Evolutionary conservation across 805 yeast genomes (phyloP), one percentile per base, ranked within the genome.

Genomic region (Starmerella stigmatis): DNA sequence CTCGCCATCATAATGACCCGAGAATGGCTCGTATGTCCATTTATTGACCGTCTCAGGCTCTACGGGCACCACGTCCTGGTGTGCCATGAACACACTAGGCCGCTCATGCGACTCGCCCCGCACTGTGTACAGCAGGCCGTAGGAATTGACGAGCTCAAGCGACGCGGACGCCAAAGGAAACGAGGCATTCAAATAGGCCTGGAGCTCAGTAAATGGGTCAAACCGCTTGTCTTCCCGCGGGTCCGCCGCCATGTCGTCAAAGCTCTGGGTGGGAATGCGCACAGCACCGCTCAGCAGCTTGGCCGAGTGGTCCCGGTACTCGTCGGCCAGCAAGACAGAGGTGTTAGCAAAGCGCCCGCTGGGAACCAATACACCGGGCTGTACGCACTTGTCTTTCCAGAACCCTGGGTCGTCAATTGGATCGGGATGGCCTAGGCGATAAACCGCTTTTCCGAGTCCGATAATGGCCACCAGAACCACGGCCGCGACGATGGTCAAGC

Each of bases 21-120:
- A 60, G 47, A 76, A 81, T 3, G 94, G 94, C 10, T 78, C 78
- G 57, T 75, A 68, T 0, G 64, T 64, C 94, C 94, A 84, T 45
- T 73, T 66, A 22, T 58, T 61, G 43, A 69, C 61, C 0, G 86
- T 76, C 25, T 52, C 73, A 12, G 62, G 59, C 54, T 77, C 81
- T 9, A 81, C 80, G 1, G 94, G 94, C 20, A 84, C 94, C 4
- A 79, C 84, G 57, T 83, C 94, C 60, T 75, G 81, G 59, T 84
- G 94, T 1, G 89, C 88, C 56, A 81, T 74, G 41, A 82, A 65
- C 62, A 84, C 57, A 22, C 78, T 53, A 12, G 94, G 94, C 59
- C 79, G 78, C 3, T 59, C 46, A 10, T 54, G 30, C 39, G 72
- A 57, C 5, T 73, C 59, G 5, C 94, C 92, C 48, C 69, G 57